A percentile compares a stretch with the other conserved stretches of the same genome.
These are phyloP conservation scores for Dianthus caryophyllus DNA, from an alignment of 148 eudicot species.

Conservation along the genomic window DNA sequence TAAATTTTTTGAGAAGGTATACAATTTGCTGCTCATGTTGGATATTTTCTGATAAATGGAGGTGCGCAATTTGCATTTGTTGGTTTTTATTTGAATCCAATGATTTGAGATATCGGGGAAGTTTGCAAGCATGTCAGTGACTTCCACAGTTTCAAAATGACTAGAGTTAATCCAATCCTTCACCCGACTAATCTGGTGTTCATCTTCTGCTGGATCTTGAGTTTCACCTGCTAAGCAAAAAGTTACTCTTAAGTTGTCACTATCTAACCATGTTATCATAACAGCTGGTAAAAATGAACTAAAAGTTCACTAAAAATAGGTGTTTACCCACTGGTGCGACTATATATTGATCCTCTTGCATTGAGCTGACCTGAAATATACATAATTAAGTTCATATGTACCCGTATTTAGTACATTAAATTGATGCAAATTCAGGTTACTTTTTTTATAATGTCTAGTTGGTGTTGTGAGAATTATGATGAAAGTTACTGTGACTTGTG, in stretches of 20 bases:
- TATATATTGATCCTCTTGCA: constrained; percentile 50
- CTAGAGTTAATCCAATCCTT: constrained; percentile 72
- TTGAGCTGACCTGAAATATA: constrained; percentile 43
- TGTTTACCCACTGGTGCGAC: constrained; percentile 63
- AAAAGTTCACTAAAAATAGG: background rate
- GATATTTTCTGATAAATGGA: too few species aligned
- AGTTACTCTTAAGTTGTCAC: too few species aligned
- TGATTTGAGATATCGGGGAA: constrained; percentile 81
- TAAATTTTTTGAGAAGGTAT: too few species aligned
- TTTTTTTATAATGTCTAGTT: too few species aligned
- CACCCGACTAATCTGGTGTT: constrained; percentile 57
- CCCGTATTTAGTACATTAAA: background rate
- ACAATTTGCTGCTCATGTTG: too few species aligned
- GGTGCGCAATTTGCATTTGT: too few species aligned
- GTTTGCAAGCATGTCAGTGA: constrained; percentile 61
- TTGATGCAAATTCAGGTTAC: too few species aligned
- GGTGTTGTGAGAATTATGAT: too few species aligned
- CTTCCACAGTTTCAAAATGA: constrained; percentile 51
- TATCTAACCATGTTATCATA: too few species aligned
- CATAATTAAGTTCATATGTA: too few species aligned
- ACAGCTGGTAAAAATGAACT: background rate
- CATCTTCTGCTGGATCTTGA: constrained; percentile 81
- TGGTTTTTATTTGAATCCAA: too few species aligned
- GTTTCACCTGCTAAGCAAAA: constrained; percentile 52
- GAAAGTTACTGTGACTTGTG: too few species aligned